A percentile compares a stretch with the other conserved stretches of the same genome.
phyloP scores from a whole-genome alignment of 2,329 filamentous ascomycete genomes.

The Pseudogymnoascus sp. region DNA sequence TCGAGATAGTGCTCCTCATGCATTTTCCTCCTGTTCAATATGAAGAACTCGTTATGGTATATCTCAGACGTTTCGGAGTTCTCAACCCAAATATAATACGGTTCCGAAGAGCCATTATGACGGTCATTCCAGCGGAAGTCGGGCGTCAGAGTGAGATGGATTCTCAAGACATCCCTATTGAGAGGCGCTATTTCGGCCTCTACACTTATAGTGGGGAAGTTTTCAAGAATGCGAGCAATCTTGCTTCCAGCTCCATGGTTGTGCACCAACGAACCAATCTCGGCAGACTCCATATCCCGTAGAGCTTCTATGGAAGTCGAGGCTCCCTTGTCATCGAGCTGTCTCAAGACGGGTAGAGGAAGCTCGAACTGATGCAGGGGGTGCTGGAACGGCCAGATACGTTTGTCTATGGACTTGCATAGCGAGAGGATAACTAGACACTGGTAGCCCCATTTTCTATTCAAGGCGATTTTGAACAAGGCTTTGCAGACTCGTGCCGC shows the following conservation, averaged over 20 bases:
- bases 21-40: conserved; percentile 80
- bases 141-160: conserved; percentile 76
- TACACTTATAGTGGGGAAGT: conserved; percentile 85
- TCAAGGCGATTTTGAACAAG: conserved; percentile 94
- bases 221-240: conserved; percentile 73
- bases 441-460: conserved; percentile 91
- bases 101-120: conserved; percentile 87
- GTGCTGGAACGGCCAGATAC: conserved; percentile 91
- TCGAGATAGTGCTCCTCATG: conserved; percentile 96
- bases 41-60: conserved; percentile 96
- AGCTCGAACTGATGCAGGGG: conserved; percentile 93
- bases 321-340: conserved; percentile 74
- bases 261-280: conserved; percentile 86
- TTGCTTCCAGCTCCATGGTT: conserved; percentile 81
- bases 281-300: conserved; percentile 85
- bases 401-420: conserved; percentile 95
- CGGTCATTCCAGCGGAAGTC: conserved; percentile 95
- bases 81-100: conserved; percentile 98
- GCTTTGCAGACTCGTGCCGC: conserved; percentile 89
- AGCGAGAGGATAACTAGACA: conserved; percentile 85
- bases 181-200: conserved; percentile 93
- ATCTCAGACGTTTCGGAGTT: conserved; percentile 97
- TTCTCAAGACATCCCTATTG: conserved; percentile 89
- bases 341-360: conserved; percentile 71
- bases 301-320: conserved; percentile 71